Base-by-base conservation (phyloP, 495 filamentous ascomycete genomes). In the Podospora didyma region DNA sequence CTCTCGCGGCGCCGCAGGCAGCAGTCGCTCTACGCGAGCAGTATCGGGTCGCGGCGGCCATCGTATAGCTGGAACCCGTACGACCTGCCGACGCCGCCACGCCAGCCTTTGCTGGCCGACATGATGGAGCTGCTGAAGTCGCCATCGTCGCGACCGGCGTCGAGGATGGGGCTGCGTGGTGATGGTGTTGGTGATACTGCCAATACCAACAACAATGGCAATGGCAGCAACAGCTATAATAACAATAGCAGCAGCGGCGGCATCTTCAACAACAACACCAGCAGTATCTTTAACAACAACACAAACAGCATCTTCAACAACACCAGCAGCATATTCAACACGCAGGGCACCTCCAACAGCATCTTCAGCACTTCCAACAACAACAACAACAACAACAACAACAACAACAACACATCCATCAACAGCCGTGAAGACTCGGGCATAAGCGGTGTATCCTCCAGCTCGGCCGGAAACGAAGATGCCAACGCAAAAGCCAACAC, bases 41-140 rank as follows among this genome's bases (percentile, higher is more conserved):
- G 49, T n/a, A 28, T 61, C 16, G 56, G 50, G 49, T 57, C 56
- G 3, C 34, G 35, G 2, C 37, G 49, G 7, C 35, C 21, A 2
- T 54, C 52, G 1, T 65, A n/a, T n/a, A n/a, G n/a, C n/a, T n/a
- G 59, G 59, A 65, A 65, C 21, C 62, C 62, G 1, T 65, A 59
- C 53, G 46, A 65, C 46, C 56, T 65, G 6, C 62, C 62, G 2
- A 50, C 55, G 16, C 59, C 59, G 21, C 42, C 51, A 2, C 49
- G 37, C 11, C 31, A 49, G 50, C 49, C 54, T 10, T 42, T 54
- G 10, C 55, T 61, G 19, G 16, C 23, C 14, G 59, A 64, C 23
- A 46, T 59, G 22, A 39, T 59, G 22, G 53, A 59, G 4, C 17
- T 59, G 2, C 22, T 62, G 2, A 35, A 28, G 7, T 21, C 22